Evolutionary conservation across 2,329 filamentous ascomycete genomes (phyloP), one percentile per base, ranked within the genome.

Genomic region (Calonectria honghensis): DNA sequence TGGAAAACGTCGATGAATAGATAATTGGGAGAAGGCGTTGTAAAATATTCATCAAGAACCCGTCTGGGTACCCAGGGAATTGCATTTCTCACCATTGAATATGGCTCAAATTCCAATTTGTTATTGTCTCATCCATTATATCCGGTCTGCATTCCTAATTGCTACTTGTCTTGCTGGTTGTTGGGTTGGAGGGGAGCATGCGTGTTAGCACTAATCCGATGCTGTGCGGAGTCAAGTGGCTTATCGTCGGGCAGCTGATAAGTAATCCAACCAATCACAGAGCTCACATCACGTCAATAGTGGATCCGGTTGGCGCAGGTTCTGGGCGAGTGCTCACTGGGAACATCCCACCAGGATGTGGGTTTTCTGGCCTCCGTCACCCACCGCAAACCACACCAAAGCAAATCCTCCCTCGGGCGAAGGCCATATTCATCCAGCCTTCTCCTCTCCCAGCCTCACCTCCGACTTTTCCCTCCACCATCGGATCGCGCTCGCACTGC

Each of bases 271-370:
- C 82, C 80, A 83, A 83, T 81, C 64, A 73, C 1, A 32, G 20
- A 20, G 5, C 20, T 57, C 73, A 71, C 72, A 74, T 77, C 76
- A 71, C 61, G 68, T 72, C 68, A 77, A 77, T 45, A 74, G 57
- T 67, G 78, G 81, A 68, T 29, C 70, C 74, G 6, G 35, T 31
- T 59, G 35, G 64, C 18, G n/a, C 32, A 48, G 32, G 67, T 51
- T n/a, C 68, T 73, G 67, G 72, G 73, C 79, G 74, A 72, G 77
- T 76, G 73, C 72, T 64, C 41, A 39, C 66, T 70, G 67, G 57
- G 71, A 64, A 65, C 79, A 83, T 83, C 81, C 81, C 81, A 83
- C 81, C 77, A 48, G 68, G 16, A 24, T 48, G 52, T 63, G 57
- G 57, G 57, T 70, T 82, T 82, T 82, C 82, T 71, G 68, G 72